Conservation (phyloP, 179 eudicot genomes). For the Carnegiea gigantea region DNA sequence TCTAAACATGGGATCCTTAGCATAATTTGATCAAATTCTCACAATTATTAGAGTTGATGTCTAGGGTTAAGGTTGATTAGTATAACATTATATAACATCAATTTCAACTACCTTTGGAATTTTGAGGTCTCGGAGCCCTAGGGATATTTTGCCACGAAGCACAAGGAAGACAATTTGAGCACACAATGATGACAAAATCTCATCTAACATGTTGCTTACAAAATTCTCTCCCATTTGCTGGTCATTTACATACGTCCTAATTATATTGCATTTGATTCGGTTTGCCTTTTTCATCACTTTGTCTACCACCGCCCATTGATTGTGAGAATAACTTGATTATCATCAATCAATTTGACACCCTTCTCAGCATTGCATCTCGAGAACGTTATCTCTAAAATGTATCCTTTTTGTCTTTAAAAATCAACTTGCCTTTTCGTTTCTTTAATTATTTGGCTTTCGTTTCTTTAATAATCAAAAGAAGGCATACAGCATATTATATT, state of each 20-base stretch:
- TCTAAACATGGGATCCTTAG: no score
- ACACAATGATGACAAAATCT: constrained; percentile 3
- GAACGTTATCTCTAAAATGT: no score
- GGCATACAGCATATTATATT: no score
- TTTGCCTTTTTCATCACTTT: constrained; percentile 5
- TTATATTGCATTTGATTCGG: neutral
- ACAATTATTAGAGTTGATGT: neutral
- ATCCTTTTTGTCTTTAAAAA: neutral
- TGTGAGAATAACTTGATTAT: neutral
- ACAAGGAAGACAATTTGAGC: neutral
- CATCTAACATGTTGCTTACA: neutral
- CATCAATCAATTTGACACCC: neutral
- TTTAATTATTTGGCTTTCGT: no score
- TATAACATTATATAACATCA: neutral
- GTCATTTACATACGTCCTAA: neutral
- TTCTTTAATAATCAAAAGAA: no score
- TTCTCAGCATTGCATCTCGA: no score
- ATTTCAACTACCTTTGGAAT: neutral
- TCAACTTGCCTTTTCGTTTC: neutral
- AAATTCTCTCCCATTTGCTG: neutral
- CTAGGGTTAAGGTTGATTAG: neutral
- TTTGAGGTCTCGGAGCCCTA: neutral
- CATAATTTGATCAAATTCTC: neutral
- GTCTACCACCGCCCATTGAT: neutral
- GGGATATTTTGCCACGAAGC: constrained; percentile 6